phyloP scores from a whole-genome alignment of 768 basidiomycete species.

The Psilocybe sp. region DNA sequence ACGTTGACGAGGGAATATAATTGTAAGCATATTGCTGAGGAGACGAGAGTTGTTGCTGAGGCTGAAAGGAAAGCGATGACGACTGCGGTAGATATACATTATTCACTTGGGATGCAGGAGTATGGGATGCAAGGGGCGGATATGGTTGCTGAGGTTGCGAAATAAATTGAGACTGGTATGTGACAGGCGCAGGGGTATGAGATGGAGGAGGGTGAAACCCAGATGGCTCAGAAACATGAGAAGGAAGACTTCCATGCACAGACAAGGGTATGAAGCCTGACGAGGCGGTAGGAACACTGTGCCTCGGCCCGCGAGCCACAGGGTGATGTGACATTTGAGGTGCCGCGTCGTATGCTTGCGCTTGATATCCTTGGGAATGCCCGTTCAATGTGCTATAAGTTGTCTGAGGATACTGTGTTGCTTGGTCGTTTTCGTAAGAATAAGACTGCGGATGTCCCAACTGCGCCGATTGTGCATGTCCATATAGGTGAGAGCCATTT shows the following conservation, averaged over 20 bases:
- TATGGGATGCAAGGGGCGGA: conserved; percentile 26
- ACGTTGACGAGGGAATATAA: conserved; percentile 33
- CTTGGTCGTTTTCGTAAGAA: conserved; percentile 39
- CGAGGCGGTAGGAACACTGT: conserved; percentile 62
- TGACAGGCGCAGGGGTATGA: conserved; percentile 36
- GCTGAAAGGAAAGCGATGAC: conserved; percentile 32
- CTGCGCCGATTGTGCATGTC: no score
- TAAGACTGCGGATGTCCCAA: conserved; percentile 29
- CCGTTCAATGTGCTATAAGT: conserved; percentile 26
- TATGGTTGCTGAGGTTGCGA: conserved; percentile 22
- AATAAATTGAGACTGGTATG: conserved; percentile 37
- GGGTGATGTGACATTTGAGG: conserved; percentile 32
- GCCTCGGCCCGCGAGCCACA: conserved; percentile 52
- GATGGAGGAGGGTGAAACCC: conserved; percentile 37
- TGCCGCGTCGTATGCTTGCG: conserved; percentile 31
- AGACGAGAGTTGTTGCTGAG: conserved; percentile 34
- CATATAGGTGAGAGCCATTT: conserved; percentile 14
- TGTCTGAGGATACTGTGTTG: conserved; percentile 19
- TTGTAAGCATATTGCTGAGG: conserved; percentile 31
- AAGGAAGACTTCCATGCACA: conserved; percentile 30
- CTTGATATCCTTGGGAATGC: conserved; percentile 37
- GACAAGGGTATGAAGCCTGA: conserved; percentile 68
- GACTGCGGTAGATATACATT: conserved; percentile 23
- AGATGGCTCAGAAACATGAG: conserved; percentile 34
- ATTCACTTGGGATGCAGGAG: conserved; percentile 23